Evolutionary conservation across 305 asterid species (phyloP).

Genomic region (Lippia alba): DNA sequence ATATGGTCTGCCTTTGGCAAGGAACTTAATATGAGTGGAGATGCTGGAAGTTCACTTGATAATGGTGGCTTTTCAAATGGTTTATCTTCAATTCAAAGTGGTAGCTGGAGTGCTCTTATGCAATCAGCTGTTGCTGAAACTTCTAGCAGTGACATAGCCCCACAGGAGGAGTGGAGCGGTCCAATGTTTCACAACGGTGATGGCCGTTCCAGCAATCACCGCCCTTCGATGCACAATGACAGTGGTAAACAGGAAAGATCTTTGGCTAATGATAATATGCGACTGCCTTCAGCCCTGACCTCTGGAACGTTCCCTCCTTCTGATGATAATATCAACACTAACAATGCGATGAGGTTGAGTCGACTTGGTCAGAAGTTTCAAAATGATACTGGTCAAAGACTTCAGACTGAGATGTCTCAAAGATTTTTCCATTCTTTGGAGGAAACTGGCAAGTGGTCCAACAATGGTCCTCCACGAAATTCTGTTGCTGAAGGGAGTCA

Average conservation of each 20-base stretch:
- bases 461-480: constrained; percentile 40
- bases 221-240: constrained; percentile 38
- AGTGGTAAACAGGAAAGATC: constrained; percentile 40
- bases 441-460: constrained; percentile 51
- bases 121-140: constrained; percentile 93
- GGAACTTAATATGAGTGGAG: constrained; percentile 50
- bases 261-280: constrained; percentile 42
- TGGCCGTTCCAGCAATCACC: constrained; percentile 48
- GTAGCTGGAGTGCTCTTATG: constrained; percentile 95
- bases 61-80: constrained; percentile 55
- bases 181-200: constrained; percentile 46
- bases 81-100: constrained; percentile 68
- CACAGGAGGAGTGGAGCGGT: constrained; percentile 71
- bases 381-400: constrained; percentile 49
- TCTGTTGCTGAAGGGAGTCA: constrained; percentile 52
- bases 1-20: constrained; percentile 78
- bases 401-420: constrained; percentile 50
- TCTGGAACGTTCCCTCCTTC: constrained; percentile 46
- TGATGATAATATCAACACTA: constrained; percentile 38
- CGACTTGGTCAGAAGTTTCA: constrained; percentile 53
- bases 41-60: constrained; percentile 49
- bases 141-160: constrained; percentile 56
- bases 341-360: constrained; percentile 44
- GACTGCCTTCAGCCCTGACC: constrained; percentile 44
- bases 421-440: constrained; percentile 46